Percentiles rank a stretch among this genome's conserved stretches.
phyloP scores from a whole-genome alignment of 495 filamentous ascomycete genomes.

The Penicillium cosmopolitanum region DNA sequence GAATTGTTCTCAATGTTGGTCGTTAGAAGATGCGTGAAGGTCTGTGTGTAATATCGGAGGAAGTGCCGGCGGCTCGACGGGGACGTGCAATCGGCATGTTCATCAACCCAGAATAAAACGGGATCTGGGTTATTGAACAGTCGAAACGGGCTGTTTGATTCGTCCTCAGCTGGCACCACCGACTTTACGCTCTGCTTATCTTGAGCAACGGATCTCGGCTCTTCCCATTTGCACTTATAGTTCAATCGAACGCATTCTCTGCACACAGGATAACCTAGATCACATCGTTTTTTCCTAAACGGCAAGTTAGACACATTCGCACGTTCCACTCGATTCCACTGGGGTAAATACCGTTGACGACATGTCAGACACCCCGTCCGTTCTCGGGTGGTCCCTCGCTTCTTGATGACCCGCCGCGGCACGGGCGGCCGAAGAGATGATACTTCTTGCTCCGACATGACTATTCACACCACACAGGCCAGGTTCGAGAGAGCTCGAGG shows the following conservation, averaged over 20 bases:
- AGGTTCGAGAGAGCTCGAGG: background rate
- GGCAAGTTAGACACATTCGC: background rate
- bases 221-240: slow-evolving; percentile 21
- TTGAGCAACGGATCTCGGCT: slow-evolving; percentile 5
- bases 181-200: background rate
- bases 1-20: slow-evolving; percentile 24
- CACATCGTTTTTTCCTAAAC: slow-evolving; percentile 19
- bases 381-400: slow-evolving; percentile 20
- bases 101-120: slow-evolving; percentile 20
- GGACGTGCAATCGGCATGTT: slow-evolving; percentile 17
- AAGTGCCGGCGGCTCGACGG: slow-evolving; percentile 19
- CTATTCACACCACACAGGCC: background rate
- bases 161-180: background rate
- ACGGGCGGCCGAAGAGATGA: background rate
- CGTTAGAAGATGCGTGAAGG: slow-evolving; percentile 17
- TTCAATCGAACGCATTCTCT: slow-evolving; percentile 19
- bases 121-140: slow-evolving; percentile 12
- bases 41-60: slow-evolving; percentile 21
- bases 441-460: slow-evolving; percentile 10
- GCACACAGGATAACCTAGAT: slow-evolving; percentile 20
- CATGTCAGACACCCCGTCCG: slow-evolving; percentile 21
- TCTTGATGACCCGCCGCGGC: slow-evolving; percentile 15
- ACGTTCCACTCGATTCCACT: background rate
- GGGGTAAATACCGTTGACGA: slow-evolving; percentile 14
- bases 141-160: slow-evolving; percentile 6